Evolutionary conservation across 805 yeast genomes (phyloP).

Genomic region (Starmerella apicola): DNA sequence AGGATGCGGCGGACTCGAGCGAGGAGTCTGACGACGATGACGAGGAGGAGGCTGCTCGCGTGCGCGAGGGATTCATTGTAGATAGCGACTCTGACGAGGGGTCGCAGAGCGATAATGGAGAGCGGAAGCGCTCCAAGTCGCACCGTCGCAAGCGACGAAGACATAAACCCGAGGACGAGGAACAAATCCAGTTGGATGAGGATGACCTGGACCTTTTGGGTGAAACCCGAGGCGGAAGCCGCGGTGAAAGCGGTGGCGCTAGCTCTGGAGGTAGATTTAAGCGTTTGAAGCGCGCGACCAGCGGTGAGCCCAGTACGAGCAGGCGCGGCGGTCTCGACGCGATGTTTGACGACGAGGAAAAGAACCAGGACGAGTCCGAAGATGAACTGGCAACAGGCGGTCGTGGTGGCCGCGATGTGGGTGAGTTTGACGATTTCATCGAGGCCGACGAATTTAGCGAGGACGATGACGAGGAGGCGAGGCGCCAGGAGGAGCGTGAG

Average conservation of each 20-base stretch:
- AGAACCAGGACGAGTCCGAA: constrained; percentile 29
- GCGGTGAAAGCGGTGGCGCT: constrained; percentile 18
- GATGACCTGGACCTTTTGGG: constrained; percentile 86
- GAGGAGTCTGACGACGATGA: constrained; percentile 69
- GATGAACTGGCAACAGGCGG: constrained; percentile 17
- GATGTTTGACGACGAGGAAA: constrained; percentile 55
- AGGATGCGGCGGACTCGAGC: constrained; percentile 57
- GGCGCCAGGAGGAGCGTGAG: constrained; percentile 40
- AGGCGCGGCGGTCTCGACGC: constrained; percentile 35
- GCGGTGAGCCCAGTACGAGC: constrained; percentile 18
- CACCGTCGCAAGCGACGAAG: constrained; percentile 16
- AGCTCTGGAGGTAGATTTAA: constrained; percentile 47
- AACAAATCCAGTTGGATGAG: constrained; percentile 54
- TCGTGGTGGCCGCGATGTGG: constrained; percentile 32
- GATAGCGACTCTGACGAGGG: constrained; percentile 77
- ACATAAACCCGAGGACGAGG: constrained; percentile 14
- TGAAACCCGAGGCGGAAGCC: constrained; percentile 22
- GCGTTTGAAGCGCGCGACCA: constrained; percentile 67
- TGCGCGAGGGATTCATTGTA: constrained; percentile 86
- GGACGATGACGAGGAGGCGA: constrained; percentile 64
- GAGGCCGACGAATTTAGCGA: constrained; percentile 78
- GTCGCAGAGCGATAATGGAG: constrained; percentile 23
- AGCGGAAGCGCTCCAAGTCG: constrained; percentile 20
- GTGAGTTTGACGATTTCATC: constrained; percentile 91
- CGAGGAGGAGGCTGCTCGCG: constrained; percentile 73